Base-by-base conservation (phyloP, 2,329 filamentous ascomycete species). In the Neonectria faginata region DNA sequence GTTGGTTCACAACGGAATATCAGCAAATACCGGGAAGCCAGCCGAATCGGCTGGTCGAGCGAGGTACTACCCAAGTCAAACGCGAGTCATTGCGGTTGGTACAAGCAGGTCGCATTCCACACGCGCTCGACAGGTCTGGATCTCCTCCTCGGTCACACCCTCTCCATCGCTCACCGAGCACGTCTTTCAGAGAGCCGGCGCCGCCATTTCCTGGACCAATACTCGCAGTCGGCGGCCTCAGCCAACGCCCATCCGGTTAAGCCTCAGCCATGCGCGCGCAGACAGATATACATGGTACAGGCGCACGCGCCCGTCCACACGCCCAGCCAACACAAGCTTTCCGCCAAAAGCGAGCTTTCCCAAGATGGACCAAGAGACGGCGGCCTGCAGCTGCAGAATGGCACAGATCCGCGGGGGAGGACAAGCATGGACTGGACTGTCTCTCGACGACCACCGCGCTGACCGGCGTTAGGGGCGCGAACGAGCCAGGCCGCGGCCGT, bases 341-440 rank as follows among this genome's bases (percentile, higher is more conserved):
- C 25, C 48, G 48, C 56, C 56, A 58, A 58, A 47, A 44, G 11
- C 20, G 29, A 45, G 39, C 62, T 36, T 39, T 48, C 50, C 18
- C 52, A 51, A 47, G 39, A 57, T 29, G 50, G 58, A 53, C 54
- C 47, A 42, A 62, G 48, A 50, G 48, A 50, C 39, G 47, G 56
- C 44, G 36, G 51, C 47, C 54, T 60, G 60, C 45, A 67, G 57
- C 47, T 70, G 64, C 60, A 62, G 60, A 36, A 42, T 47, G 59
- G 66, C 65, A 68, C 63, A 57, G 66, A 57, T 60, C 44, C 36
- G 39, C 16, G 58, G 63, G 59, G 66, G 57, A 51, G 41, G 18
- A 29, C 25, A 29, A 33, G 42, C 54, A 56, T 62, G 62, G 57
- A 52, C 57, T 62, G 62, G 57, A 52, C 57, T 56, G 50, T 25